These are phyloP conservation scores for Coemansia biformis DNA, from an alignment of 192 early-diverging fungal genomes.

Conservation along the genomic window DNA sequence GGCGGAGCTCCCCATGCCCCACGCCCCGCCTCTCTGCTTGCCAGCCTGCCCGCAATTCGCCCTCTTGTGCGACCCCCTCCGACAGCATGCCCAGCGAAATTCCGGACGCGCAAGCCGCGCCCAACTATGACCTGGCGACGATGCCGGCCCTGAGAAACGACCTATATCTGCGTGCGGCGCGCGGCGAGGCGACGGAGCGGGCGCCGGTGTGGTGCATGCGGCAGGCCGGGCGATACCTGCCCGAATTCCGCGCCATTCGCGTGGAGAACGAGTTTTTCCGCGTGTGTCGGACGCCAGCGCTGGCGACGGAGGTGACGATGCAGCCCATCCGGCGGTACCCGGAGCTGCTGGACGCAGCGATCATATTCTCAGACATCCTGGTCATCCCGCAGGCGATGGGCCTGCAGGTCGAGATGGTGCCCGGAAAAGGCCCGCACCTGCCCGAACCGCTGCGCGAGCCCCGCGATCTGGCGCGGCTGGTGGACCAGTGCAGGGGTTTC, in stretches of 20 bases:
- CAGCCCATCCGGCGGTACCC: constrained; percentile 93
- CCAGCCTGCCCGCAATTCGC: too few relatives aligned
- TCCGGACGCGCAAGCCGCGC: background rate
- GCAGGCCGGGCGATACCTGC: constrained; percentile 95
- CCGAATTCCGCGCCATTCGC: constrained; percentile 86
- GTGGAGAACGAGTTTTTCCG: constrained; percentile 89
- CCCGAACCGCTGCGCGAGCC: constrained; percentile 73
- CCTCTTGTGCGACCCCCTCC: too few relatives aligned
- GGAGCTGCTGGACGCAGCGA: constrained; percentile 87
- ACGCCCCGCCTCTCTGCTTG: too few relatives aligned
- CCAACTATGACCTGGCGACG: constrained; percentile 31
- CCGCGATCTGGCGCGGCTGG: constrained; percentile 65
- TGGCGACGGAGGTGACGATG: constrained; percentile 91
- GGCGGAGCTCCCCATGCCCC: too few relatives aligned
- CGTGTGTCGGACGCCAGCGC: constrained; percentile 85
- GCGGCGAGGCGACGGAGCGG: constrained; percentile 70
- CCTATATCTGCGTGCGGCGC: constrained; percentile 78
- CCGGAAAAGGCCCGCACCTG: constrained; percentile 85
- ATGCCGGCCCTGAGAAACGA: constrained; percentile 91
- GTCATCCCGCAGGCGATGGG: constrained; percentile 97
- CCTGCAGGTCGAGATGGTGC: constrained; percentile 88
- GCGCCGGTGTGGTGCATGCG: constrained; percentile 98
- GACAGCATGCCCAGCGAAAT: background rate
- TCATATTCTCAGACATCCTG: constrained; percentile 98
- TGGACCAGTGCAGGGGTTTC: constrained; percentile 51